These are phyloP conservation scores for Ascochyta koolunga DNA, from an alignment of 2,329 filamentous ascomycete genomes.

Conservation along the genomic window DNA sequence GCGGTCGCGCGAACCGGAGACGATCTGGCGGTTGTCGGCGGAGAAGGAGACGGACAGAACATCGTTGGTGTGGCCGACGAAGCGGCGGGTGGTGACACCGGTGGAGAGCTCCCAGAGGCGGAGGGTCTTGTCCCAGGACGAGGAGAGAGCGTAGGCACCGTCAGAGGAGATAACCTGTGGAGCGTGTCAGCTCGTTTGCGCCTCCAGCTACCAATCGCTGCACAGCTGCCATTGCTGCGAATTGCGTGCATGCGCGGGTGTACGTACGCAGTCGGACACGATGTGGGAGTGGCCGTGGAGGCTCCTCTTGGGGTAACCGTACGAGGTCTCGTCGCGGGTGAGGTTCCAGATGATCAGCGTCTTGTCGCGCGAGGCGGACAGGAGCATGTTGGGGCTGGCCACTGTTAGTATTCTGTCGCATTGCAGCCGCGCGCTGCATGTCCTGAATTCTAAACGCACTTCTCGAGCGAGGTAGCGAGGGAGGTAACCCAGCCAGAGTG, in stretches of 20 bases:
- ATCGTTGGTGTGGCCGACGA: conserved; percentile 99
- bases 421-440: conserved; percentile 17
- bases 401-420: conserved; percentile 38
- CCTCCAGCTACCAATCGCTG: conserved; percentile 19
- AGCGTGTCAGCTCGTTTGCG: conserved; percentile 41
- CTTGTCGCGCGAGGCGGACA: conserved; percentile 97
- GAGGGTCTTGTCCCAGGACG: conserved; percentile 99
- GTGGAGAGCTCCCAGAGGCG: conserved; percentile 99
- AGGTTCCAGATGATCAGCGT: conserved; percentile 99
- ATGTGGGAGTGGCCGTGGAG: conserved; percentile 99
- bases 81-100: conserved; percentile 95
- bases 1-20: conserved; percentile 96
- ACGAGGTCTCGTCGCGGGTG: conserved; percentile 96
- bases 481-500: conserved; percentile 99
- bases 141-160: conserved; percentile 97
- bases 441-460: conserved; percentile 59
- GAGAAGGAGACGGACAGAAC: conserved; percentile 99
- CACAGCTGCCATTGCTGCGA: conserved; percentile 12
- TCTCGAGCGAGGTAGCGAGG: conserved; percentile 98
- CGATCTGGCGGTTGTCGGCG: conserved; percentile 99
- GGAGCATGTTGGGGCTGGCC: conserved; percentile 95
- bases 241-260: conserved; percentile 30
- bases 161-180: conserved; percentile 96
- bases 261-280: conserved; percentile 98
- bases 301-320: conserved; percentile 99